Evolutionary conservation across 2,329 filamentous ascomycete genomes (phyloP).

Genomic region (Colletotrichum spinosum): DNA sequence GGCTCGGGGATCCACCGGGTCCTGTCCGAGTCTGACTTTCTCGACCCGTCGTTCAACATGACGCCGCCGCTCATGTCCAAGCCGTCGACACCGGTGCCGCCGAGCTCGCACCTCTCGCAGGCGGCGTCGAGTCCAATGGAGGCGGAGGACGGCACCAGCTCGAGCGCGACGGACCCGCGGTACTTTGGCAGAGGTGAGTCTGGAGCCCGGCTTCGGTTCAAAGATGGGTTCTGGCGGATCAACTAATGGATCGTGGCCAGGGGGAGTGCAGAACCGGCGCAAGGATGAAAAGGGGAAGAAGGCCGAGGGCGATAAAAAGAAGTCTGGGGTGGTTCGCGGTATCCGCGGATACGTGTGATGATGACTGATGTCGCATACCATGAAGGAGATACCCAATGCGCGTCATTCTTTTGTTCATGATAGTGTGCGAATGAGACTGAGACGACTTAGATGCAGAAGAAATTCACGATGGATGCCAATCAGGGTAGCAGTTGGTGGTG

Average conservation of each 20-base stretch:
- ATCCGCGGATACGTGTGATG: slow-evolving; percentile 52
- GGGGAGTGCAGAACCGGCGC: slow-evolving; percentile 60
- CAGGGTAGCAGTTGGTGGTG: too few relatives aligned
- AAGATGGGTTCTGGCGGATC: slow-evolving; percentile 47
- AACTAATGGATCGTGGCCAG: slow-evolving; percentile 43
- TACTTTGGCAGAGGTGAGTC: slow-evolving; percentile 60
- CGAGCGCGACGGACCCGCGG: slow-evolving; percentile 50
- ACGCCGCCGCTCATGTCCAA: slow-evolving; percentile 56
- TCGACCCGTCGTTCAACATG: slow-evolving; percentile 57
- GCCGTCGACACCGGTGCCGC: slow-evolving; percentile 42
- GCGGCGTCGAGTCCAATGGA: slow-evolving; percentile 49
- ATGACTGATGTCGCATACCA: neutral
- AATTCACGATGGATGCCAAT: neutral
- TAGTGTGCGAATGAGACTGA: neutral
- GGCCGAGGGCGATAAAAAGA: slow-evolving; percentile 56
- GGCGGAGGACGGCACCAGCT: slow-evolving; percentile 45
- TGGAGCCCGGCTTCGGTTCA: slow-evolving; percentile 20
- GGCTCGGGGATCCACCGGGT: slow-evolving; percentile 50
- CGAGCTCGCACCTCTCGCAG: slow-evolving; percentile 49
- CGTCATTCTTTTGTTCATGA: neutral
- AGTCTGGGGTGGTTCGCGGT: slow-evolving; percentile 53
- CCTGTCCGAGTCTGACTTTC: slow-evolving; percentile 57
- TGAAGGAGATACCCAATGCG: slow-evolving; percentile 22
- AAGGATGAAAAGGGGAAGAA: slow-evolving; percentile 64
- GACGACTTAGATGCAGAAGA: neutral